Percentiles rank a stretch among this genome's conserved stretches.
These are phyloP conservation scores for Plasmodium gaboni DNA, from an alignment of 169 alveolate species.

Conservation along the genomic window DNA sequence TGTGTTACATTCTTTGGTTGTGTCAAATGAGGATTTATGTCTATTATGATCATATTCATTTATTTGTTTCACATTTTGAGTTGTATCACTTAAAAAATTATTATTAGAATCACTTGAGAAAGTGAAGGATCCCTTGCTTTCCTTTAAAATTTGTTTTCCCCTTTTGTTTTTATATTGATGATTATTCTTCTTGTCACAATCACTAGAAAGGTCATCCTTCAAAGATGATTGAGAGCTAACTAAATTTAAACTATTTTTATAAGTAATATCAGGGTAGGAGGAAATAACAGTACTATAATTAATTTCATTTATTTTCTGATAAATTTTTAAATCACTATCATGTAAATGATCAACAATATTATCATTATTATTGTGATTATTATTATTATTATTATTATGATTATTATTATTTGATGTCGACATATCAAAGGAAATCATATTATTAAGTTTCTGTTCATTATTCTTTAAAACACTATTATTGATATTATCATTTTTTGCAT, in stretches of 20 bases:
- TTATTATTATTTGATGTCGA: conserved; percentile 32
- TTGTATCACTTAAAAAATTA: no score
- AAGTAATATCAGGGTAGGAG: conserved; percentile 54
- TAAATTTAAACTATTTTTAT: conserved; percentile 58
- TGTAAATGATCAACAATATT: conserved; percentile 70
- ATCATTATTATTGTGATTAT: conserved; percentile 33
- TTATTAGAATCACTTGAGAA: no score
- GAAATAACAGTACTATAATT: conserved; percentile 51
- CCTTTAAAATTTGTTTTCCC: neutral
- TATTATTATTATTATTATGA: conserved; percentile 32
- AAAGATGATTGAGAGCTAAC: conserved; percentile 25
- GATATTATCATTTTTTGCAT: no score
- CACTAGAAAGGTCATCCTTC: conserved; percentile 31
- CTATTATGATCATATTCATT: no score
- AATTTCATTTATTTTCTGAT: conserved; percentile 64
- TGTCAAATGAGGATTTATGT: no score
- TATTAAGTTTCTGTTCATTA: no score
- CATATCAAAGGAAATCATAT: neutral
- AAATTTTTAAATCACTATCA: conserved; percentile 73
- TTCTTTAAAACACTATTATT: no score
- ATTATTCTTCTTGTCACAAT: conserved; percentile 7
- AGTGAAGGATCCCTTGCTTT: neutral
- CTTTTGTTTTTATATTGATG: neutral
- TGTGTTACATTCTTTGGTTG: no score
- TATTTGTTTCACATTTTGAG: no score